phyloP scores from a whole-genome alignment of 345 rosid species.

The Brassica cretica region DNA sequence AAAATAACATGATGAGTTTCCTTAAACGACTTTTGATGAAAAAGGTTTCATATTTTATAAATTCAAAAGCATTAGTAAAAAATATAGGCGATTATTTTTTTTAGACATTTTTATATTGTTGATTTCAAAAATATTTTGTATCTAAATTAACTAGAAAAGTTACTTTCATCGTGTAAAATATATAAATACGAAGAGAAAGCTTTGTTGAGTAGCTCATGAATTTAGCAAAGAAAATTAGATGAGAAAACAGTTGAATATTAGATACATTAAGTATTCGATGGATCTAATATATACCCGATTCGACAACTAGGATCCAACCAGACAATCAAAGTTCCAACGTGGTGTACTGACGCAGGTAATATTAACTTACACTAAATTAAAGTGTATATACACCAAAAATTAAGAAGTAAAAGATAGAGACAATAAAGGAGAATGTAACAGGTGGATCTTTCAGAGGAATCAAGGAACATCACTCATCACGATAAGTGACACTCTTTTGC shows the following conservation, averaged over 20 bases:
- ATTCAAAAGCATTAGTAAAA: background rate
- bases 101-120: background rate
- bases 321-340: background rate
- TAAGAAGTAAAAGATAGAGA: constrained; percentile 44
- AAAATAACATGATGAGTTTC: background rate
- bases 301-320: background rate
- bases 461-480: constrained; percentile 60
- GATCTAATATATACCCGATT: background rate
- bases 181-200: background rate
- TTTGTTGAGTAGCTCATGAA: background rate
- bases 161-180: background rate
- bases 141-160: background rate
- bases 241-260: background rate
- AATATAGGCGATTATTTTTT: background rate
- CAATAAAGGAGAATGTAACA: constrained; percentile 46
- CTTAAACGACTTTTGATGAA: background rate
- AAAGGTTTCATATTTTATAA: background rate
- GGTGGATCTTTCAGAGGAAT: constrained; percentile 65
- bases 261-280: background rate
- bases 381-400: constrained; percentile 39
- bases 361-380: constrained; percentile 18
- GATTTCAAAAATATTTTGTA: background rate
- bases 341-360: background rate
- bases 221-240: background rate
- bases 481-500: constrained; percentile 64